Conservation (phyloP, 2,329 filamentous ascomycete genomes). For the Apiospora aurea region DNA sequence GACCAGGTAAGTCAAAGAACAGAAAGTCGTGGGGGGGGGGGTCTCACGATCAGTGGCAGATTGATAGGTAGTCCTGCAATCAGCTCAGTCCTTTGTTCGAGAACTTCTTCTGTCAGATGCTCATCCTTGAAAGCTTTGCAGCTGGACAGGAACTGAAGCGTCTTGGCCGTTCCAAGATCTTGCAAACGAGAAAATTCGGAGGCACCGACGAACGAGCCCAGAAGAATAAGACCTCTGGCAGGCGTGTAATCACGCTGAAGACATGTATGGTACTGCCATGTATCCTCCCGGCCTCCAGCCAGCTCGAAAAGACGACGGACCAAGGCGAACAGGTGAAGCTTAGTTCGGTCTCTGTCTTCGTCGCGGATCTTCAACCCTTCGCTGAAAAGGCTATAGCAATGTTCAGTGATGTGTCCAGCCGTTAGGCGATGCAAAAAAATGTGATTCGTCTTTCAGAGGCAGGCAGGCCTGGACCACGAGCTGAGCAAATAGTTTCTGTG, state of each 20-base stretch:
- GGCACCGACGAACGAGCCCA: not conserved
- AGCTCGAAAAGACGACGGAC: slow-evolving; percentile 6
- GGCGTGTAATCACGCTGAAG: not conserved
- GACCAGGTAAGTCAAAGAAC: not conserved
- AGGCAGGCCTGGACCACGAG: not conserved
- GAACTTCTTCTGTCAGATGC: not conserved
- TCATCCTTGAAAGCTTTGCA: not conserved
- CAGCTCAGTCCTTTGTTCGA: not conserved
- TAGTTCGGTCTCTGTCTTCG: not conserved
- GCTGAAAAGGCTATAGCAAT: not conserved
- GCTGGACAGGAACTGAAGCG: not conserved
- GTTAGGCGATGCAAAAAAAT: not conserved
- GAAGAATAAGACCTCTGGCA: not conserved
- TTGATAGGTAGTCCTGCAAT: not conserved
- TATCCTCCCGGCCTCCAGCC: not conserved
- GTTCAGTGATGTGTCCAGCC: not conserved
- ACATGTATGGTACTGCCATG: not conserved
- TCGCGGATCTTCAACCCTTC: not conserved
- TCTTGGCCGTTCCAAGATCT: not conserved
- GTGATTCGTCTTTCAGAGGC: not conserved
- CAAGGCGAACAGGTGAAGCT: not conserved
- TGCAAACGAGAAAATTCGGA: not conserved
- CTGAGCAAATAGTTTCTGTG: not conserved
- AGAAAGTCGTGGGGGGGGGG: not conserved
- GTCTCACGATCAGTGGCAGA: not conserved